Evolutionary conservation across 129 eudicot genomes (phyloP), one percentile per base, ranked within the genome.

Genomic region (Kitagawia praeruptora): DNA sequence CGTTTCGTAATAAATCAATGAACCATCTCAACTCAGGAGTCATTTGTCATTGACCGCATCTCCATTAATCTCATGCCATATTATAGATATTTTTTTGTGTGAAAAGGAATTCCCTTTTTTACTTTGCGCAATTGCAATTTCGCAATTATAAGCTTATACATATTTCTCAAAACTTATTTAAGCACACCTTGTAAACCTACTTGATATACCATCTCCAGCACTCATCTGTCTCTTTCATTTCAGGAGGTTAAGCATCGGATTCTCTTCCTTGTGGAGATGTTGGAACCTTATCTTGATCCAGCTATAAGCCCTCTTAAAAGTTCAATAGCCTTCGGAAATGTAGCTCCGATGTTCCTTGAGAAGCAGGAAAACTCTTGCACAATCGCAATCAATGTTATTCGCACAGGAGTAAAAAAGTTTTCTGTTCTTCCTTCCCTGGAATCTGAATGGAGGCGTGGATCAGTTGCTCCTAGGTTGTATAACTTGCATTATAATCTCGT

Each of bases 391-490:
- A 89, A 94, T 78, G 93, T 94, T 61, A 90, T 94, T 81, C 89
- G 89, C n/a, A 85, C 88, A 18, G 96, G 97, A 75, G 89, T 94
- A 14, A 91, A 80, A 77, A 94, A 90, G 82, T 85, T 93, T 61
- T 80, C 90, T 74, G 92, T 92, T 85, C 98, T 94, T 85, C 92
- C 96, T 46, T 90, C 93, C 28, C 75, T 94, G 84, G 98, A 94
- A 85, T 85, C 90, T 79, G 92, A 94, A 77, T 94, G 98, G 98
- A 86, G 92, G 72, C 93, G 85, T 64, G 98, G 93, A 49, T 94
- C 97, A 71, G 96, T 94, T 87, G 89, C 96, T 84, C 98, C 98
- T 46, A 91, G 96, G 98, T 94, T 85, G 84, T 83, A 14, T 40
- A 74, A 51, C 49, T 47, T 76, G 19, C 74, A 75, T 45, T 73